Evolutionary conservation across 2,329 filamentous ascomycete genomes (phyloP).

Genomic region (Colletotrichum sojae): DNA sequence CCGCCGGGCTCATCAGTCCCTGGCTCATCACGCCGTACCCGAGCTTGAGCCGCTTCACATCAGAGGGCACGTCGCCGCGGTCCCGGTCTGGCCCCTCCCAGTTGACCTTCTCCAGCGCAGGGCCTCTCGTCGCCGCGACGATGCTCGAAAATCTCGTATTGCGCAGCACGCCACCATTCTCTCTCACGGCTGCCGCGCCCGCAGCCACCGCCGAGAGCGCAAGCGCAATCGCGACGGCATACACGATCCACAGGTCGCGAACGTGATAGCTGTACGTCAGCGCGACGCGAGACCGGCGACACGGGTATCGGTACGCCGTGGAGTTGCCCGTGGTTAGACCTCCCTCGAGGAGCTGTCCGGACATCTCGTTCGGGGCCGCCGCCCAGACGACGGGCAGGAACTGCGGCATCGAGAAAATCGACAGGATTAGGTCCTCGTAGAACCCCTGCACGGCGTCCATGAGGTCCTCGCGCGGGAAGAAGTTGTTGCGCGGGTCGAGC

Average conservation of each 20-base stretch:
- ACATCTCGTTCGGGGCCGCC: constrained; percentile 42
- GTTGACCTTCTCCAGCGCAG: constrained; percentile 51
- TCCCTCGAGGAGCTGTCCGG: constrained; percentile 37
- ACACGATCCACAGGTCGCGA: constrained; percentile 53
- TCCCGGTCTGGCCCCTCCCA: constrained; percentile 40
- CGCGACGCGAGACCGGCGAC: constrained; percentile 46
- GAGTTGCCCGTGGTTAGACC: constrained; percentile 43
- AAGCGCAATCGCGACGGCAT: constrained; percentile 49
- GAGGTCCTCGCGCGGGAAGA: constrained; percentile 47
- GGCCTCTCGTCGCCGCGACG: constrained; percentile 54
- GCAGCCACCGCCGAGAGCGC: constrained; percentile 45
- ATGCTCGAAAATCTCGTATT: constrained; percentile 56
- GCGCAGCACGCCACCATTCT: constrained; percentile 50
- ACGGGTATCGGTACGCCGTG: constrained; percentile 46
- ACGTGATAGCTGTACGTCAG: constrained; percentile 48
- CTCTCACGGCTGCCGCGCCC: constrained; percentile 49
- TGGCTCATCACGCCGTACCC: constrained; percentile 37
- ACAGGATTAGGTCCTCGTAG: constrained; percentile 54
- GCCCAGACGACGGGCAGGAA: constrained; percentile 53
- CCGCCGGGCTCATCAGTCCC: constrained; percentile 30
- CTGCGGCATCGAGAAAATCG: constrained; percentile 52
- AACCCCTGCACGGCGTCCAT: constrained; percentile 45
- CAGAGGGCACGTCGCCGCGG: constrained; percentile 18
- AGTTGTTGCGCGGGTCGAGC: constrained; percentile 49
- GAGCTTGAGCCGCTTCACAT: constrained; percentile 34